A percentile compares a stretch with the other conserved stretches of the same genome.
These are phyloP conservation scores for Diospyros kaki DNA, from an alignment of 148 eudicot genomes.

Conservation along the genomic window DNA sequence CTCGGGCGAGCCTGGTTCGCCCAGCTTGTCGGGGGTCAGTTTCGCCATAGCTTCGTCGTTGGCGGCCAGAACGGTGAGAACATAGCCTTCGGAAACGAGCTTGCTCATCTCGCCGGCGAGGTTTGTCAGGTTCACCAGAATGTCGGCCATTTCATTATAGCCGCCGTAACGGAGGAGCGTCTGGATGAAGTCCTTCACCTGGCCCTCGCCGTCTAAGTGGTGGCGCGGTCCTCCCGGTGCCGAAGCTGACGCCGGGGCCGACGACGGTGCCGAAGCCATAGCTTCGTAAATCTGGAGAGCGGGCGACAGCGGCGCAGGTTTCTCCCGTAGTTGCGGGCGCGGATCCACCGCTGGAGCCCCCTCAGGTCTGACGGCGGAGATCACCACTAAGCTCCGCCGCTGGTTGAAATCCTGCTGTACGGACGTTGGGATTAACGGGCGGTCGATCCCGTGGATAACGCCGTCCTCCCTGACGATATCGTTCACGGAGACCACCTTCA, in stretches of 20 bases:
- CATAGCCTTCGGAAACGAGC: slow-evolving; percentile 22
- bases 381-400: slow-evolving; percentile 39
- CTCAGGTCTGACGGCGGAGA: slow-evolving; percentile 50
- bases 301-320: slow-evolving; percentile 35
- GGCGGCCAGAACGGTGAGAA: slow-evolving; percentile 18
- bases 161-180: slow-evolving; percentile 16
- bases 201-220: slow-evolving; percentile 21
- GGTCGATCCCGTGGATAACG: slow-evolving; percentile 45
- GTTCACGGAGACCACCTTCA: slow-evolving; percentile 22
- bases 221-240: slow-evolving; percentile 18
- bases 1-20: slow-evolving; percentile 25
- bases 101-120: slow-evolving; percentile 21
- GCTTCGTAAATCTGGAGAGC: slow-evolving; percentile 39
- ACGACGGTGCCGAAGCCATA: slow-evolving; percentile 46
- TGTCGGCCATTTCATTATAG: slow-evolving; percentile 26
- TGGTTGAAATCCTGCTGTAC: slow-evolving; percentile 47
- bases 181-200: slow-evolving; percentile 28
- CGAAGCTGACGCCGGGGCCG: slow-evolving; percentile 18
- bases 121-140: slow-evolving; percentile 21
- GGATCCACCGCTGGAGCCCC: slow-evolving; percentile 60
- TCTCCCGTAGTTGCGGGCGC: slow-evolving; percentile 31
- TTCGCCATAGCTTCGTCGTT: slow-evolving; percentile 28
- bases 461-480: slow-evolving; percentile 43
- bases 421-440: slow-evolving; percentile 35
- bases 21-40: slow-evolving; percentile 17